These are phyloP conservation scores for Citrus medica DNA, from an alignment of 345 rosid species.

Conservation along the genomic window DNA sequence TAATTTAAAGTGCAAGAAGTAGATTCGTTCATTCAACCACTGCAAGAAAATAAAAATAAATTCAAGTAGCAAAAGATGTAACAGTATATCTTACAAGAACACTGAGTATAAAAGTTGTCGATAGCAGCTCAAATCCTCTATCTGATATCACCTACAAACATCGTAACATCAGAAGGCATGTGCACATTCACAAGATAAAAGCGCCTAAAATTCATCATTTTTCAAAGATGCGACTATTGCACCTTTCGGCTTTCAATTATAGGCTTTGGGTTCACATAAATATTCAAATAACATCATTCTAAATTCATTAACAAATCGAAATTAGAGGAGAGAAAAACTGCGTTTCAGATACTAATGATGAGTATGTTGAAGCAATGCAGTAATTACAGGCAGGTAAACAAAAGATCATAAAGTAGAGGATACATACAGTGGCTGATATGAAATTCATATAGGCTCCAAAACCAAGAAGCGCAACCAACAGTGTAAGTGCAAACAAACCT, in stretches of 20 bases:
- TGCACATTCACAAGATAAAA: neutral
- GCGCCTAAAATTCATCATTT: neutral
- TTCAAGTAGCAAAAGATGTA: neutral
- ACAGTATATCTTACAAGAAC: constrained; percentile 51
- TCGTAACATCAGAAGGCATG: neutral
- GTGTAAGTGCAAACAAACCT: neutral
- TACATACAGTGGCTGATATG: constrained; percentile 2
- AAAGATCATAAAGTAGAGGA: neutral
- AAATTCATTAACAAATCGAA: neutral
- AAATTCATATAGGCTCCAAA: neutral
- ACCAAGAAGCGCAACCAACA: neutral
- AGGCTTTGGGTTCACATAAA: neutral
- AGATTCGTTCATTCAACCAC: neutral
- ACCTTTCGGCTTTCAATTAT: neutral
- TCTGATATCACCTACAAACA: constrained; percentile 67
- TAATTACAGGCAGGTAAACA: neutral
- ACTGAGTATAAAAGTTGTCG: constrained; percentile 70
- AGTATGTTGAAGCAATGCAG: neutral
- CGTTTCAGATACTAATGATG: too few relatives aligned
- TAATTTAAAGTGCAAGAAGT: neutral
- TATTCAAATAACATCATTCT: neutral
- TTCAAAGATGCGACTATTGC: neutral
- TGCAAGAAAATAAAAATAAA: neutral
- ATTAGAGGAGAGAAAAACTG: neutral
- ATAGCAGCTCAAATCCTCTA: constrained; percentile 80